Conservation (phyloP, 306 rosid species). For the Cucumis sativus region DNA sequence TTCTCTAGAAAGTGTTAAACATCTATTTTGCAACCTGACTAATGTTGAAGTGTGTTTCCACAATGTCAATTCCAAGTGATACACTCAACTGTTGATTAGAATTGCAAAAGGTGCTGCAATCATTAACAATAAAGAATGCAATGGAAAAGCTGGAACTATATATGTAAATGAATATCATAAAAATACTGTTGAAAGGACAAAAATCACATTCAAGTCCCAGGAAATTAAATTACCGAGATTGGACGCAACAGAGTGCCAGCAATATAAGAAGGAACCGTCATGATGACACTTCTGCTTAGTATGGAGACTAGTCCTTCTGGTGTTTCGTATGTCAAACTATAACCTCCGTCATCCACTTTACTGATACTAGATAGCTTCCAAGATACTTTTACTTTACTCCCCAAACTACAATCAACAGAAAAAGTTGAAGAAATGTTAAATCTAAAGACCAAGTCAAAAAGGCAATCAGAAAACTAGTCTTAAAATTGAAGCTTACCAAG, state of each 20-base stretch:
- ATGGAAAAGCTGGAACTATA: neutral
- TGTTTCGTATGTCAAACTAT: conserved; percentile 69
- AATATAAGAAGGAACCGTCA: conserved; percentile 81
- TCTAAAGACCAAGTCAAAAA: neutral
- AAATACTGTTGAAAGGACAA: neutral
- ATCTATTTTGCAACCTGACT: neutral
- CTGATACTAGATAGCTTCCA: conserved; percentile 80
- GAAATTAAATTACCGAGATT: conserved; percentile 52
- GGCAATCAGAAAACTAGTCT: neutral
- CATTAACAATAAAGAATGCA: neutral
- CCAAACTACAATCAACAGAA: conserved; percentile 48
- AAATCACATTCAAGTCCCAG: conserved; percentile 10
- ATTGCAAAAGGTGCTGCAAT: neutral
- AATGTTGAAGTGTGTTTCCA: neutral
- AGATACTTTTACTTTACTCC: conserved; percentile 64
- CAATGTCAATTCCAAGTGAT: neutral
- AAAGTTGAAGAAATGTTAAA: conserved; percentile 2
- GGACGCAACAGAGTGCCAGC: conserved; percentile 75
- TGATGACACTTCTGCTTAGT: conserved; percentile 61
- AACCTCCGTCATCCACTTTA: conserved; percentile 60
- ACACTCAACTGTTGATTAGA: neutral
- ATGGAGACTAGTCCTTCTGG: conserved; percentile 75
- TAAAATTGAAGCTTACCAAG: conserved; percentile 31
- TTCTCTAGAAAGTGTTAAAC: neutral
- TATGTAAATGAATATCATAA: neutral